A percentile compares a stretch with the other conserved stretches of the same genome.
Conservation (phyloP, 23 red algal genomes). For the Rhodosorus marinus region DNA sequence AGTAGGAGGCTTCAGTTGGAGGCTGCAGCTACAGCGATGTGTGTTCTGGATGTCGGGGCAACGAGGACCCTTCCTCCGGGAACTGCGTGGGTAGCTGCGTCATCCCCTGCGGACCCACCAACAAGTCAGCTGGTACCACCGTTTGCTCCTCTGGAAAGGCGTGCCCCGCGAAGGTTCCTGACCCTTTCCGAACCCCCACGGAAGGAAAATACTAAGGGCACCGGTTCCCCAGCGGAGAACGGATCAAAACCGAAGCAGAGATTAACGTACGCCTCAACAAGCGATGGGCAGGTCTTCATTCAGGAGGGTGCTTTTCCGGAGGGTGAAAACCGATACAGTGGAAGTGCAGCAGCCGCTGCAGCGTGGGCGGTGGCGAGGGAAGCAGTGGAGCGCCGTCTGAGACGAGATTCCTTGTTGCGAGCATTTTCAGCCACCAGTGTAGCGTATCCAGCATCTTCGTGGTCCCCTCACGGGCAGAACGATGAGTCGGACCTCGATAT, state of each 20-base stretch:
- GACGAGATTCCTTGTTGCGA: conserved; percentile 38
- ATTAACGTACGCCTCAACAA: conserved; percentile 46
- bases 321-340: conserved; percentile 29
- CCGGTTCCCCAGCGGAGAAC: background rate
- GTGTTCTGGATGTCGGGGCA: conserved; percentile 44
- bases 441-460: conserved; percentile 2
- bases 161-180: conserved; percentile 28
- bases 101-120: conserved; percentile 14
- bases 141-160: conserved; percentile 40
- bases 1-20: conserved; percentile 27
- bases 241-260: conserved; percentile 10
- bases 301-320: conserved; percentile 16
- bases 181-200: conserved; percentile 33
- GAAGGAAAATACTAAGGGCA: background rate
- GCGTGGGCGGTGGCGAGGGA: conserved; percentile 54
- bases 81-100: conserved; percentile 42
- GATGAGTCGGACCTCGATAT: background rate
- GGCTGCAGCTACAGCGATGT: conserved; percentile 23
- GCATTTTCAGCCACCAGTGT: conserved; percentile 39
- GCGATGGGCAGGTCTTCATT: conserved; percentile 44
- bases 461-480: background rate
- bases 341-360: conserved; percentile 39
- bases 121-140: conserved; percentile 57
- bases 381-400: conserved; percentile 35
- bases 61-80: conserved; percentile 47